These are phyloP conservation scores for Colletotrichum aenigma DNA, from an alignment of 2,329 filamentous ascomycete species.

Conservation along the genomic window DNA sequence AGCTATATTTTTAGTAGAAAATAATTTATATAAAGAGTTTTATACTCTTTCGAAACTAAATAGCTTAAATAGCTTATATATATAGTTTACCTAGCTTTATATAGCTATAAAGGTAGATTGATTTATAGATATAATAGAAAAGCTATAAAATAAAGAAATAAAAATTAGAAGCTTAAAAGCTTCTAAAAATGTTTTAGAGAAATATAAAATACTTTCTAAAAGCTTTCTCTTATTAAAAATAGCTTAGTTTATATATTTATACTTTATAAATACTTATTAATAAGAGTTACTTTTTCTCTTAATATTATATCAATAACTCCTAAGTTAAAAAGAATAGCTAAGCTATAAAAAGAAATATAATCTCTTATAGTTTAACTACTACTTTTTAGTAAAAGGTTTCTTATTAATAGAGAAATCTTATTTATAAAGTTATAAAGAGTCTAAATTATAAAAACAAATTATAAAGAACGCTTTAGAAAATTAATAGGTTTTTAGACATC, in stretches of 20 bases:
- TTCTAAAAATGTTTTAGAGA: no score
- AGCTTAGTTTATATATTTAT: background rate
- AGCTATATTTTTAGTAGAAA: no score
- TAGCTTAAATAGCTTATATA: background rate
- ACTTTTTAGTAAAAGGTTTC: background rate
- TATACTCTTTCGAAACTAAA: background rate
- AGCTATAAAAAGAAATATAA: background rate
- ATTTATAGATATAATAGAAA: no score
- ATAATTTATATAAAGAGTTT: no score
- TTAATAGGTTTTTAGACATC: background rate
- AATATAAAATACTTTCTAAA: no score
- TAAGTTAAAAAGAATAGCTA: background rate
- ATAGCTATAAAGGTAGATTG: no score
- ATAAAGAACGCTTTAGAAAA: background rate
- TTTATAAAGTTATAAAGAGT: background rate
- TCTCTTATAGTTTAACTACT: fast-evolving
- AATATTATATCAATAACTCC: background rate
- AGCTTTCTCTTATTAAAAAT: no score
- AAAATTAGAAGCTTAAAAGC: no score
- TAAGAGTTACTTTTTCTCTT: fast-evolving
- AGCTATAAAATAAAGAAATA: no score
- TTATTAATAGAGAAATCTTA: background rate
- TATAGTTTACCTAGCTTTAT: no score
- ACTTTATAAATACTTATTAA: background rate
- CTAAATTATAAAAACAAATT: background rate